A percentile compares a stretch with the other conserved stretches of the same genome.
These are phyloP conservation scores for Intubia oerlemansii DNA, from an alignment of 2,329 filamentous ascomycete species.

Conservation along the genomic window DNA sequence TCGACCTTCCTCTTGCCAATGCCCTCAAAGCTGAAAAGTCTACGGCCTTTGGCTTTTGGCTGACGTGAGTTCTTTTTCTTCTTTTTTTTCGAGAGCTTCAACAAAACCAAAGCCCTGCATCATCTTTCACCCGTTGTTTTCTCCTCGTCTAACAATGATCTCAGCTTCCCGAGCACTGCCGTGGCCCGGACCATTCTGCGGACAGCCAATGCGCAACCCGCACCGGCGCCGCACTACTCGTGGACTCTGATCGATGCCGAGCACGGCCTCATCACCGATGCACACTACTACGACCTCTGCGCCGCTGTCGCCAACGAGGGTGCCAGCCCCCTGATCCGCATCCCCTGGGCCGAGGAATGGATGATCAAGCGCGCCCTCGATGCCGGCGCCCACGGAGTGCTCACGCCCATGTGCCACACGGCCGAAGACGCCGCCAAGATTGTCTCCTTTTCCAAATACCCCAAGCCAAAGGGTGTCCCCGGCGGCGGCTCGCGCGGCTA, in stretches of 20 bases:
- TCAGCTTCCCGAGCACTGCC: slow-evolving; percentile 6
- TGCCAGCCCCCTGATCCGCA: slow-evolving; percentile 20
- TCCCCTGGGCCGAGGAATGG: slow-evolving; percentile 35
- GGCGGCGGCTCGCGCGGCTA: slow-evolving; percentile 9
- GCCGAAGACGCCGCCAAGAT: slow-evolving; percentile 9
- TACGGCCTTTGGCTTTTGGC: slow-evolving; percentile 8
- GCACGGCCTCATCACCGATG: slow-evolving; percentile 17
- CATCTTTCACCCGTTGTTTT: no score
- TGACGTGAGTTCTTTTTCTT: slow-evolving; percentile 5
- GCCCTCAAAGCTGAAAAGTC: no score
- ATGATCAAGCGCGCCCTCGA: slow-evolving; percentile 41
- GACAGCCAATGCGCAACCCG: slow-evolving; percentile 4
- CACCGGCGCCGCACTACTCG: slow-evolving; percentile 3
- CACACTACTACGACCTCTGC: slow-evolving; percentile 14
- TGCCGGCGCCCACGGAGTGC: slow-evolving; percentile 34
- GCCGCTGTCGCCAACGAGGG: slow-evolving; percentile 18
- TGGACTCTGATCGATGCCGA: slow-evolving; percentile 19
- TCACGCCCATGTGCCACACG: slow-evolving; percentile 21
- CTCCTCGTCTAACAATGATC: not conserved
- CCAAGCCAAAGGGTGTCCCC: not conserved
- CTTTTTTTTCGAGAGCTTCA: no score
- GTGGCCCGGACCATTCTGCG: slow-evolving; percentile 8
- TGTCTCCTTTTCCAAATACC: slow-evolving; percentile 9
- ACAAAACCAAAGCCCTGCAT: no score
- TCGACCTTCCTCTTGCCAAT: slow-evolving; percentile 1